phyloP scores from a whole-genome alignment of 441 rosid genomes.

The Syzygium syzygioides region DNA sequence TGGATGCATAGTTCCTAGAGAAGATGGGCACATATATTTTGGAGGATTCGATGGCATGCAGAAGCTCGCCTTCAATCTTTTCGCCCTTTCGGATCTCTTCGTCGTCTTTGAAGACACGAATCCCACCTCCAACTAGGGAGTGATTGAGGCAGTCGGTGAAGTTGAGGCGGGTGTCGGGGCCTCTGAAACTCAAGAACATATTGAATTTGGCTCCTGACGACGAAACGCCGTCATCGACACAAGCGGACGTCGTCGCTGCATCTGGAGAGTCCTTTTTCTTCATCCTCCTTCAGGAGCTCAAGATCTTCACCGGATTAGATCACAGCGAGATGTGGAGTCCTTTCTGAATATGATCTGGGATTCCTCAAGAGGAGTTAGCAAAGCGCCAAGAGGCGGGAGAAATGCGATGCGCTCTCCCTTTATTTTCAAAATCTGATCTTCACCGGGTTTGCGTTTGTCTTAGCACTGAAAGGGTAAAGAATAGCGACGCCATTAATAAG shows the following conservation, averaged over 20 bases:
- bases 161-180: background rate
- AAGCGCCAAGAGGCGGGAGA: background rate
- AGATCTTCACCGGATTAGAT: background rate
- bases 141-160: background rate
- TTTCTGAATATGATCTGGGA: background rate
- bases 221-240: rapidly evolving
- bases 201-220: background rate
- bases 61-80: too few relatives aligned
- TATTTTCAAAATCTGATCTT: too few relatives aligned
- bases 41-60: too few relatives aligned
- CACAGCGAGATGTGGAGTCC: background rate
- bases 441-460: background rate
- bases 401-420: background rate
- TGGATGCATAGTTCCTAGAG: too few relatives aligned
- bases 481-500: rapidly evolving
- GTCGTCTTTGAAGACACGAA: too few relatives aligned
- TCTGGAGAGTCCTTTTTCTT: background rate
- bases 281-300: background rate
- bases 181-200: background rate
- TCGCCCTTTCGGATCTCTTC: too few relatives aligned
- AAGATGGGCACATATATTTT: too few relatives aligned
- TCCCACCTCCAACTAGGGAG: background rate
- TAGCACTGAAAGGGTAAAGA: background rate
- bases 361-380: background rate
- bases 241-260: rapidly evolving